Base-by-base conservation (phyloP, 2,329 filamentous ascomycete species). In the Paecilomyces variotii region DNA sequence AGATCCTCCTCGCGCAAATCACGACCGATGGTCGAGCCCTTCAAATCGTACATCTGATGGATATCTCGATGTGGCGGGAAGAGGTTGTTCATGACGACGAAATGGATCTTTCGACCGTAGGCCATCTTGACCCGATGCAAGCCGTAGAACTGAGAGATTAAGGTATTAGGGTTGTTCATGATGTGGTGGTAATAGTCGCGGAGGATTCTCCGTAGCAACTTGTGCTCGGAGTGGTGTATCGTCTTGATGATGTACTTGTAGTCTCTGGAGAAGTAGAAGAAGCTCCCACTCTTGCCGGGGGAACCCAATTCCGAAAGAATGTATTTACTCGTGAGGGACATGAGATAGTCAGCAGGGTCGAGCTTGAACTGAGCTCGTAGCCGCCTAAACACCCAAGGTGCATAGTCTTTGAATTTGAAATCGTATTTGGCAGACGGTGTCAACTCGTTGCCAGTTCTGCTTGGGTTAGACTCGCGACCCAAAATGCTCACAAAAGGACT, bases 161-260 rank as follows among this genome's bases (percentile, higher is more conserved):
- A 82, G 0, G 95, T 99, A 76, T 99, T 96, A 5, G 94, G 94
- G 74, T 99, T 97, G 57, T 91, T 84, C 67, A 87, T 86, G 64
- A 97, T 91, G 72, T 99, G 94, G 58, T 89, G 81, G 77, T 97
- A 97, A 76, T 99, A 99, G 61, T 97, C 90, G 70, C 88, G 90
- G 28, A 81, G 70, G n/a, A 80, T 79, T 65, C 72, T 78, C 57
- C 77, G 73, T 25, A 80, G 66, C 34, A 80, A 64, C 63, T 80
- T 80, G 66, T 80, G 78, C 63, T 99, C 94, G 66, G 86, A 86
- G 68, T 97, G 94, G 72, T 99, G 94, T 65, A 99, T 97, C 25
- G 94, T 99, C 78, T 99, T 99, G 84, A 99, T 99, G 77, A 99
- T 99, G 78, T 99, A 99, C 77, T 97, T 97, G 82, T 99, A 99